Percentiles rank a stretch among this genome's conserved stretches.
These are phyloP conservation scores for Trapa incisa DNA, from an alignment of 345 rosid species.

Conservation along the genomic window DNA sequence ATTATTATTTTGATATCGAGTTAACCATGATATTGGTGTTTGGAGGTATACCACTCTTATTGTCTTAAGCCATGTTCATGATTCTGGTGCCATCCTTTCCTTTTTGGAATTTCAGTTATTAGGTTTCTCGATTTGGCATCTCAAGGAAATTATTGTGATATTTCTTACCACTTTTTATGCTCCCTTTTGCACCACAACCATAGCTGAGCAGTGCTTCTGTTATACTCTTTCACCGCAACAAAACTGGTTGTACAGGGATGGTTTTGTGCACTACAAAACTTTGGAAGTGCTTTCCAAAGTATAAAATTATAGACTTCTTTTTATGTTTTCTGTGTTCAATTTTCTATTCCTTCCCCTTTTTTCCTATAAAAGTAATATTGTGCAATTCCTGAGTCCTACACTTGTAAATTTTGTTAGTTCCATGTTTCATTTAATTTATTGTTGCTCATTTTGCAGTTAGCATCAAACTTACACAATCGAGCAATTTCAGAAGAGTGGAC, in stretches of 20 bases:
- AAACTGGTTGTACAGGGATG: background rate
- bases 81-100: background rate
- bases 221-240: background rate
- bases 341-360: background rate
- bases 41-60: background rate
- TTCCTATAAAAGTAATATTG: background rate
- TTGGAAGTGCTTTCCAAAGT: background rate
- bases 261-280: background rate
- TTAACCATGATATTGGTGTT: background rate
- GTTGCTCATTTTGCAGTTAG: constrained; percentile 38
- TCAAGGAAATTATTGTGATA: background rate
- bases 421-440: background rate
- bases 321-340: background rate
- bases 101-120: background rate
- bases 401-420: background rate
- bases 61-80: background rate
- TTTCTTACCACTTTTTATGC: background rate
- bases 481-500: constrained; percentile 82
- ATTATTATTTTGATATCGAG: background rate
- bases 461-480: constrained; percentile 60
- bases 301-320: background rate
- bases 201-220: background rate
- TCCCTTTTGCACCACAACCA: background rate
- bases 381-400: background rate
- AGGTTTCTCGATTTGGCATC: background rate